Evolutionary conservation across 164 flowering plant genomes (phyloP).

Genomic region (Tetracentron sinense): DNA sequence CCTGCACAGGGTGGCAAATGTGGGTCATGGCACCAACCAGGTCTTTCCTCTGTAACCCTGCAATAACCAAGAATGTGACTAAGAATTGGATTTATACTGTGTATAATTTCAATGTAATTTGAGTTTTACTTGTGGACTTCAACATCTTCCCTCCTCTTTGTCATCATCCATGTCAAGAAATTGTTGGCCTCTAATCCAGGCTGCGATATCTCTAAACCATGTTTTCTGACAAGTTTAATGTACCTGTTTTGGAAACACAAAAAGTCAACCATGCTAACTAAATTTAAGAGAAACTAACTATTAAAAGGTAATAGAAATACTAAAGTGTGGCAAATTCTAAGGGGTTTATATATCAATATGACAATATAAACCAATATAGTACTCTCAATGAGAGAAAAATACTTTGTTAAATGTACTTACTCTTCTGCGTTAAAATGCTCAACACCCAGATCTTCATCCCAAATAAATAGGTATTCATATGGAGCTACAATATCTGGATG

Average conservation of each 20-base stretch:
- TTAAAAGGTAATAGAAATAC: background rate
- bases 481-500: conserved; percentile 25
- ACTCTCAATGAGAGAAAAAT: background rate
- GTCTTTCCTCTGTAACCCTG: conserved; percentile 21
- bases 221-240: conserved; percentile 16
- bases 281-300: background rate
- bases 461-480: conserved; percentile 25
- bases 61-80: background rate
- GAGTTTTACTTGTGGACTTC: conserved; percentile 24
- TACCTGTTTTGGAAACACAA: conserved; percentile 16
- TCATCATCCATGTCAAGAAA: conserved; percentile 19
- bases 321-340: background rate
- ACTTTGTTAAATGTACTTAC: conserved; percentile 10
- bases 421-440: conserved; percentile 26
- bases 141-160: conserved; percentile 18
- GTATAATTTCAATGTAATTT: background rate
- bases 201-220: conserved; percentile 27
- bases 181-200: conserved; percentile 19
- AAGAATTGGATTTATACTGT: background rate
- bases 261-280: background rate
- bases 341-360: background rate
- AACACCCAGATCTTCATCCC: conserved; percentile 24
- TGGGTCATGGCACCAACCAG: conserved; percentile 22
- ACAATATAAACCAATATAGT: too few relatives aligned
- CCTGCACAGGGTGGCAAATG: conserved; percentile 27